Evolutionary conservation across 2,329 filamentous ascomycete species (phyloP).

Genomic region (Aspergillus piperis): DNA sequence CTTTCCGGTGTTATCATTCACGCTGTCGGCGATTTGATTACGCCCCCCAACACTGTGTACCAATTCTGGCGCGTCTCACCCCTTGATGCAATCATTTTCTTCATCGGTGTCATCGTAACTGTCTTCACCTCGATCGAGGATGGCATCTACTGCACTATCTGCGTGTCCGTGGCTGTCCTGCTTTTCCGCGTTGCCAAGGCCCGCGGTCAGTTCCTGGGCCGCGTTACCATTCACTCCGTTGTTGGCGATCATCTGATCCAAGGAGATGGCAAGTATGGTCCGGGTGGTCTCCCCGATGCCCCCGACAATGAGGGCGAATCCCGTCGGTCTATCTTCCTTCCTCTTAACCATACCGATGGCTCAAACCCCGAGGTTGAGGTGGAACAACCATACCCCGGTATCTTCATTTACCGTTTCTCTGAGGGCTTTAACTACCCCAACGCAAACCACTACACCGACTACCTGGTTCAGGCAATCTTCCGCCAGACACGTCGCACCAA

Average conservation of each 20-base stretch:
- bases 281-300: constrained; percentile 42
- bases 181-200: constrained; percentile 83
- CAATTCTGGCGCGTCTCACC: constrained; percentile 95
- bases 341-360: constrained; percentile 82
- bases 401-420: constrained; percentile 94
- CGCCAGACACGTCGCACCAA: constrained; percentile 75
- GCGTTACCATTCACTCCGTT: constrained; percentile 80
- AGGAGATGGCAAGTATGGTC: constrained; percentile 63
- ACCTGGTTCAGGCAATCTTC: constrained; percentile 69
- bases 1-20: constrained; percentile 92
- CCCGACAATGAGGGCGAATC: constrained; percentile 48
- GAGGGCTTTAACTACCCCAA: constrained; percentile 98
- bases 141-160: constrained; percentile 86
- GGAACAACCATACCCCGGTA: constrained; percentile 80
- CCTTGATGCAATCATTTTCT: constrained; percentile 87
- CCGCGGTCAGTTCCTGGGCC: constrained; percentile 79
- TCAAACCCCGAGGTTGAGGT: constrained; percentile 82
- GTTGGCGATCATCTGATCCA: constrained; percentile 73
- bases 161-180: constrained; percentile 72
- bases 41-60: constrained; percentile 85
- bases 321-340: constrained; percentile 79
- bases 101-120: constrained; percentile 86
- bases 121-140: constrained; percentile 87
- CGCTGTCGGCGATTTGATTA: constrained; percentile 89
- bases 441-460: constrained; percentile 82